Evolutionary conservation across 139 green algal species (phyloP).

Genomic region (Chlamydomonas schloesseri): DNA sequence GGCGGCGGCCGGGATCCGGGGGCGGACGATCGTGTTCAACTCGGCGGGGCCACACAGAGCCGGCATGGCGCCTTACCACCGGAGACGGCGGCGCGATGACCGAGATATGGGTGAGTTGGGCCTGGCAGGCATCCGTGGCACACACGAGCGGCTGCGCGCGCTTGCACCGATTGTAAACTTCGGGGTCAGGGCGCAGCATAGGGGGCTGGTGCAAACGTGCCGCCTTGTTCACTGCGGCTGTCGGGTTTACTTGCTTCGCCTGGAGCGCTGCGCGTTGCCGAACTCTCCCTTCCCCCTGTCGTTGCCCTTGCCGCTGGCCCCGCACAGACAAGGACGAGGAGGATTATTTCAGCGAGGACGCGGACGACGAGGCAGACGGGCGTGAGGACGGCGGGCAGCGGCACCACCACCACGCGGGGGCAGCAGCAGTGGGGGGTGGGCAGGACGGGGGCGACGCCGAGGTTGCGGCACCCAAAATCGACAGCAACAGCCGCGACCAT

Average conservation of each 20-base stretch:
- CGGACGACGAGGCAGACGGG: conserved; percentile 52
- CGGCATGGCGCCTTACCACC: background rate
- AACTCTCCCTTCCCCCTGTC: background rate
- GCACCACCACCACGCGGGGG: background rate
- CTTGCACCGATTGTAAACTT: too few species aligned
- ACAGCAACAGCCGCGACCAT: too few species aligned
- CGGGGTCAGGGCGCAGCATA: too few species aligned
- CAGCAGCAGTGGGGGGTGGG: background rate
- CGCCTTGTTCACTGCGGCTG: too few species aligned
- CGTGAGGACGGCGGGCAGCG: conserved; percentile 7
- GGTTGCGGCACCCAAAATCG: too few species aligned
- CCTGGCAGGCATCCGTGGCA: too few species aligned
- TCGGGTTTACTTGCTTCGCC: too few species aligned
- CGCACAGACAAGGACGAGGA: conserved; percentile 44
- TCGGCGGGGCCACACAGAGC: background rate
- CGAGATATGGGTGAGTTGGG: conserved; percentile 59
- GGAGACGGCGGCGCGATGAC: conserved; percentile 59
- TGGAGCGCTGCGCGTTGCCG: too few species aligned
- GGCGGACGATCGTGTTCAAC: conserved; percentile 16
- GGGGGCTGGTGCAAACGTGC: too few species aligned
- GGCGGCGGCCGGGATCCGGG: background rate
- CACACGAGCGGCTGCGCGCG: too few species aligned
- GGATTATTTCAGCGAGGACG: conserved; percentile 54
- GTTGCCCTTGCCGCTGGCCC: background rate
- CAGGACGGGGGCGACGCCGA: too few species aligned